These are phyloP conservation scores for Setomelanomma holmii DNA, from an alignment of 2,329 filamentous ascomycete genomes.

Conservation along the genomic window DNA sequence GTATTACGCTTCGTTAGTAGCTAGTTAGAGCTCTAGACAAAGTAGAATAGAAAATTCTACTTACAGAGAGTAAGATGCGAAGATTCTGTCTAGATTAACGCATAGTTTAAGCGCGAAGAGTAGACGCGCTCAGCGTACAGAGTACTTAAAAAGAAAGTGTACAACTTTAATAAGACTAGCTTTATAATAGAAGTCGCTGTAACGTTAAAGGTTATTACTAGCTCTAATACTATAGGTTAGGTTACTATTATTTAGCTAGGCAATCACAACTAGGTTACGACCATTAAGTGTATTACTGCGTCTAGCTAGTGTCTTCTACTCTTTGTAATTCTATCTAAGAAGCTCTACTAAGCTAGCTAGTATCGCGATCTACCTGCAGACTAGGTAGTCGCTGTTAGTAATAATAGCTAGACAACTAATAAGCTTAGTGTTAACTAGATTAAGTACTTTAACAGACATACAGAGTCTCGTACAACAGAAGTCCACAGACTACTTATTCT, in stretches of 20 bases:
- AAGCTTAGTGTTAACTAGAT: constrained; percentile 10
- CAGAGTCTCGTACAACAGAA: no score
- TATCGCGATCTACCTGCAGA: constrained; percentile 7
- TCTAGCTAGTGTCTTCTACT: no score
- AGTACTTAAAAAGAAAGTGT: constrained; percentile 13
- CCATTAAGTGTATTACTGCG: no score
- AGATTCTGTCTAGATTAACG: no score
- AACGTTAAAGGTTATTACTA: constrained; percentile 14
- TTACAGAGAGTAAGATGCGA: no score
- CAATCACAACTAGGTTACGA: no score
- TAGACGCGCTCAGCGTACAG: constrained; percentile 8
- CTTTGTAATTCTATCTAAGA: no score
- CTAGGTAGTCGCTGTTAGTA: constrained; percentile 4
- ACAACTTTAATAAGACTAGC: constrained; percentile 37
- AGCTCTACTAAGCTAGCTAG: no score
- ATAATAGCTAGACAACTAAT: constrained; percentile 16
- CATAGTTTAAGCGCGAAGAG: no score
- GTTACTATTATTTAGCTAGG: constrained; percentile 8
- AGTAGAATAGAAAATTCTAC: no score
- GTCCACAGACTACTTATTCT: constrained; percentile 13
- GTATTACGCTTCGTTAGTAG: constrained; percentile 8
- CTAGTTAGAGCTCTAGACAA: constrained; percentile 16
- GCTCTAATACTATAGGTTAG: constrained; percentile 10
- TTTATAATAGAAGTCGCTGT: no score
- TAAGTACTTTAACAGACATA: constrained; percentile 13